Conservation (phyloP, 148 eudicot genomes). For the Gaultheria prostrata region DNA sequence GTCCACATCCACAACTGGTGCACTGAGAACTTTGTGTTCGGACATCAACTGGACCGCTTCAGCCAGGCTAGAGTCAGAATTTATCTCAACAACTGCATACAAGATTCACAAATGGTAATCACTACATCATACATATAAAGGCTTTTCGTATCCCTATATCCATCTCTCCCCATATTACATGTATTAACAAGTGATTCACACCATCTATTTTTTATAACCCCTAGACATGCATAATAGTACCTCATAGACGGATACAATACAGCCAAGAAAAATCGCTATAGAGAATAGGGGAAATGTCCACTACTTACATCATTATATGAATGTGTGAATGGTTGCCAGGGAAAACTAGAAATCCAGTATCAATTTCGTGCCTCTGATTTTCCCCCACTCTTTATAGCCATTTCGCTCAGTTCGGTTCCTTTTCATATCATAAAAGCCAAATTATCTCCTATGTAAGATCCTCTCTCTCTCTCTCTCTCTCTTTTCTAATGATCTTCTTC, state of each 20-base stretch:
- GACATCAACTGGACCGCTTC: conserved; percentile 83
- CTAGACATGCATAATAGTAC: not conserved
- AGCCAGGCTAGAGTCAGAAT: conserved; percentile 70
- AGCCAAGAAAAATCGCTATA: not conserved
- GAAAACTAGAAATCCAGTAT: not conserved
- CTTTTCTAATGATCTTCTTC: not conserved
- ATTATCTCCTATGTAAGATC: not conserved
- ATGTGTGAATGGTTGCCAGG: not conserved
- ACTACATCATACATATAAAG: not conserved
- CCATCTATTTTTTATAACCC: not conserved
- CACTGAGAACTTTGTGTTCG: conserved; percentile 73
- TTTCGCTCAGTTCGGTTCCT: not conserved
- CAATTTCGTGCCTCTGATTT: not conserved
- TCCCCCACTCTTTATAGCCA: not conserved
- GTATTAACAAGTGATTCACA: not conserved
- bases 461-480: not conserved
- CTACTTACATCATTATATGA: not conserved
- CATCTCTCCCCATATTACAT: not conserved
- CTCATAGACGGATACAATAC: not conserved
- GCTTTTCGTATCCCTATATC: not conserved
- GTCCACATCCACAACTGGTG: conserved; percentile 79
- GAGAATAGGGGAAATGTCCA: not conserved
- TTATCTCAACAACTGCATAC: conserved; percentile 66
- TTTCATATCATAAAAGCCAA: not conserved
- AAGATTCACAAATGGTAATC: conserved; percentile 2